phyloP scores from a whole-genome alignment of 31 red algal species.

The Endocladia muricata region DNA sequence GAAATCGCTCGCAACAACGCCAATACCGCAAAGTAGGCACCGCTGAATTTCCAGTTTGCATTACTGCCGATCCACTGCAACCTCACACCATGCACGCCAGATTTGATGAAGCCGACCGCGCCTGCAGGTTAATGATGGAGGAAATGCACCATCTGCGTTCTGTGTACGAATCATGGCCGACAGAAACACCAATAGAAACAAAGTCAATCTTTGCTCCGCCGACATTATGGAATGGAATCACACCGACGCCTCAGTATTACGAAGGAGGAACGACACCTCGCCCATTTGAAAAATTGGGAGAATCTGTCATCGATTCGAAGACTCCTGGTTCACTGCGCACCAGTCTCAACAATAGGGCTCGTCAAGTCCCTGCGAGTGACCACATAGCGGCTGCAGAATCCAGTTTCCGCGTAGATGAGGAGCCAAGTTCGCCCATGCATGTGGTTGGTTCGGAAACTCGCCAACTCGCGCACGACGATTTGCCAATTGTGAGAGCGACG shows the following conservation, averaged over 20 bases:
- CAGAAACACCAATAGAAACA: not conserved
- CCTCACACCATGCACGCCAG: slow-evolving; percentile 23
- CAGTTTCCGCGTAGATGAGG: not conserved
- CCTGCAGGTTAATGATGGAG: slow-evolving; percentile 37
- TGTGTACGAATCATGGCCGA: not conserved
- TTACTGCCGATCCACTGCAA: not conserved
- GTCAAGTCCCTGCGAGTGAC: not conserved
- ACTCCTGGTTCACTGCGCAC: too few relatives aligned
- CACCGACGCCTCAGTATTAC: not conserved
- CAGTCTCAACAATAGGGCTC: too few relatives aligned
- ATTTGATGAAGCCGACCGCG: slow-evolving; percentile 48
- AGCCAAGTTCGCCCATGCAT: not conserved
- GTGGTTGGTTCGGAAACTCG: not conserved
- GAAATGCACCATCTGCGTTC: slow-evolving; percentile 34
- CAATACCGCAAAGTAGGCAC: slow-evolving; percentile 54
- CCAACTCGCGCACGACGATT: not conserved
- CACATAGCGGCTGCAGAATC: not conserved
- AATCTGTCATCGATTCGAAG: not conserved
- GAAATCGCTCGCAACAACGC: slow-evolving; percentile 58
- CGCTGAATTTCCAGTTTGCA: slow-evolving; percentile 39
- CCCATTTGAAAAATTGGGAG: too few relatives aligned
- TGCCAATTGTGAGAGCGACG: slow-evolving; percentile 10
- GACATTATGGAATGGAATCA: not conserved
- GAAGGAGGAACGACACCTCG: too few relatives aligned
- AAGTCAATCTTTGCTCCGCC: not conserved